Base-by-base conservation (phyloP, 169 alveolate species). In the Cryptosporidium parvum region DNA sequence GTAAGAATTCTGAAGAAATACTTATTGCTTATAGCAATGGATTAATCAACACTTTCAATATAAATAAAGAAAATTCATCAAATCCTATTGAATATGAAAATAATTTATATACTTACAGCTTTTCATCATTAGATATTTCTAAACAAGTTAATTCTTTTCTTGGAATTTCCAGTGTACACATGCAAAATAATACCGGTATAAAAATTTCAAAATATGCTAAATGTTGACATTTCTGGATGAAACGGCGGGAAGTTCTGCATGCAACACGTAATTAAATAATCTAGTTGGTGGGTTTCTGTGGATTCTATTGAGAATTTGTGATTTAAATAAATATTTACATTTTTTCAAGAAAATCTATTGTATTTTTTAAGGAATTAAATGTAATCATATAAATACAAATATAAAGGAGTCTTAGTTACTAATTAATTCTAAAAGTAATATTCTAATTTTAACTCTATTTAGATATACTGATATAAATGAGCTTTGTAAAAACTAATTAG, bases 161-260 rank as follows among this genome's bases (percentile, higher is more conserved):
- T 39, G 86, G 61, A 1, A 73, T 73, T 37, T 51, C 86, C 5
- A 73, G 86, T 21, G 37, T 73, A 12, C 37, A 21, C n/a, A 56
- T 53, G 35, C 59, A 56, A 29, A 62, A 59, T 56, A 45, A 37
- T 18, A 58, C 86, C 69, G 86, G 86, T 23, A 73, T 73, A 18
- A 59, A 53, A 53, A 62, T 73, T 26, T 31, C 48, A 31, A 65
- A 65, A 65, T 65, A 35, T 33, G 42, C 23, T 16, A 31, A 18
- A 35, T 26, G 31, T 33, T 65, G 72, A 65, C 42, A 12, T 33
- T 37, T 37, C 16, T 10, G 3, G 10, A 21, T 59, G 14, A 26
- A 59, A 1, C 5, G 69, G 69, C 69, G 69, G 69, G 3, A 59
- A 59, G n/a, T 0, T 2, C 0, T 59, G 72, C 72, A 65, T 65